Conservation (phyloP, 768 basidiomycete genomes). For the Pulveroboletus sp. region DNA sequence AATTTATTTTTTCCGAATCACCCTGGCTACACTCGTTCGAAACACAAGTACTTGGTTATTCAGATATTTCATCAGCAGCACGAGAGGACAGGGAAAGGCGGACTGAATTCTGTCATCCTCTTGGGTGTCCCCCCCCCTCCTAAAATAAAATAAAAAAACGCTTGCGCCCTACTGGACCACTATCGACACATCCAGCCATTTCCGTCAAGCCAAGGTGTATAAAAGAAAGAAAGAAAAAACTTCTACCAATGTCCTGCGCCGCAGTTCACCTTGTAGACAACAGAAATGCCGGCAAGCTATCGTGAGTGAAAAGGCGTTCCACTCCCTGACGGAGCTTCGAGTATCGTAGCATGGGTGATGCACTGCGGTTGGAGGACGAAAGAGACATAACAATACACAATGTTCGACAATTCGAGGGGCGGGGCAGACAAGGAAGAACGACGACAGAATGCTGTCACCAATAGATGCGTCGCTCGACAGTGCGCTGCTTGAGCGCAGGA, state of each 20-base stretch:
- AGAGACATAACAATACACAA: constrained; percentile 34
- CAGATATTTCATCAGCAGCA: no score
- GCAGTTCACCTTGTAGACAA: constrained; percentile 14
- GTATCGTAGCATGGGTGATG: constrained; percentile 36
- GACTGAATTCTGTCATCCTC: constrained; percentile 7
- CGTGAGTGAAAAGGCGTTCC: constrained; percentile 15
- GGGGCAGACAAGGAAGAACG: neutral
- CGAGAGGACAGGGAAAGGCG: neutral
- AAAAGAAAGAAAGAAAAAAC: constrained; percentile 6
- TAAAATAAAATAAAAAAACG: constrained; percentile 9
- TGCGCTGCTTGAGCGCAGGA: constrained; percentile 43
- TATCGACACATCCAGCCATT: constrained; percentile 20
- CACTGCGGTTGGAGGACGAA: neutral
- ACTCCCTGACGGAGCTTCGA: constrained; percentile 50
- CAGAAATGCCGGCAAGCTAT: constrained; percentile 12
- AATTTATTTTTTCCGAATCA: neutral
- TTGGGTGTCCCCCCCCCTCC: neutral
- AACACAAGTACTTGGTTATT: neutral
- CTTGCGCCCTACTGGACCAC: constrained; percentile 8
- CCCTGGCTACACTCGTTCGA: neutral
- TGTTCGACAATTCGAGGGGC: constrained; percentile 18
- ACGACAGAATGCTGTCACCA: constrained; percentile 43
- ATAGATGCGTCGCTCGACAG: constrained; percentile 70
- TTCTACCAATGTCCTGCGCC: constrained; percentile 15
- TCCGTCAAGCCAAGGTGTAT: constrained; percentile 6